A percentile compares a stretch with the other conserved stretches of the same genome.
phyloP scores from a whole-genome alignment of 495 filamentous ascomycete genomes.

The Lindgomyces ingoldianus region DNA sequence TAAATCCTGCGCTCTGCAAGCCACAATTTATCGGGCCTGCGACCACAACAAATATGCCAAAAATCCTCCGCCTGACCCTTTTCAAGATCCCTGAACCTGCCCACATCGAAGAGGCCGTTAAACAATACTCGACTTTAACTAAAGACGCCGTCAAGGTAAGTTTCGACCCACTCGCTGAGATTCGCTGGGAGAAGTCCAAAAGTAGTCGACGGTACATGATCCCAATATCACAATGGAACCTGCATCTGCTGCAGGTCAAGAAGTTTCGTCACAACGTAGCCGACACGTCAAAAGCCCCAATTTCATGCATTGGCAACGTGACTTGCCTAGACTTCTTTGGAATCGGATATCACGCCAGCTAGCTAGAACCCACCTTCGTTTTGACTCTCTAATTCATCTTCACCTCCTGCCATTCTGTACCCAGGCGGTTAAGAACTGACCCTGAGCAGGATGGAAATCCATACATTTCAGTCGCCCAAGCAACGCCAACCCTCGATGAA shows the following conservation, averaged over 20 bases:
- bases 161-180: not conserved
- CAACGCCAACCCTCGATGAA: constrained; percentile 52
- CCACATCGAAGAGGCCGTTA: constrained; percentile 49
- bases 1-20: constrained; percentile 11
- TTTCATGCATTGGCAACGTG: no score
- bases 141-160: constrained; percentile 56
- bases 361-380: not conserved
- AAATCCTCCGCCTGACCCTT: constrained; percentile 59
- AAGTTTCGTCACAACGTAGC: constrained; percentile 11
- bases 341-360: no score
- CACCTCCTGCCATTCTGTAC: not conserved
- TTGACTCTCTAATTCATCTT: not conserved
- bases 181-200: not conserved
- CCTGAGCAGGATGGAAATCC: constrained; percentile 62
- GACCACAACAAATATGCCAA: constrained; percentile 21
- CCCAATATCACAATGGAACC: no score
- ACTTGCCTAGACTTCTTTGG: no score
- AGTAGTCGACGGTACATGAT: no score
- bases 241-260: constrained; percentile 7
- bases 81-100: constrained; percentile 60
- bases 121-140: constrained; percentile 54
- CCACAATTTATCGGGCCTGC: not conserved
- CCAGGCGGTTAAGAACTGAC: not conserved
- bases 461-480: constrained; percentile 59
- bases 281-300: not conserved